A percentile compares a stretch with the other conserved stretches of the same genome.
These are phyloP conservation scores for Lobosporangium transversale DNA, from an alignment of 192 early-diverging fungal genomes.

Conservation along the genomic window DNA sequence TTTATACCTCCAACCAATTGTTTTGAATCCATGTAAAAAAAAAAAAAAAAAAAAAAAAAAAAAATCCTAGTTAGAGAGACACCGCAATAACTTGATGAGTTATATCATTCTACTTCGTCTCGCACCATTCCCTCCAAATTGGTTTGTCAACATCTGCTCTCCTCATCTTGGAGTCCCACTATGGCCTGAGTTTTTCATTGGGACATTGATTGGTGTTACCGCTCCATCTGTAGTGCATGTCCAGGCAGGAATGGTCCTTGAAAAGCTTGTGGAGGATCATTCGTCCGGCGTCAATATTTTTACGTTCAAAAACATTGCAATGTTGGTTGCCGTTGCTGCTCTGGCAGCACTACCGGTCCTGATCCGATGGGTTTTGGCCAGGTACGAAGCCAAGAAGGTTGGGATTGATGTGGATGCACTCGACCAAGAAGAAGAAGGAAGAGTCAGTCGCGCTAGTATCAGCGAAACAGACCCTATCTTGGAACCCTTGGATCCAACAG, in stretches of 20 bases:
- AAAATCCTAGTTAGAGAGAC: conserved; percentile 34
- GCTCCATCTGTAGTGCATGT: conserved; percentile 64
- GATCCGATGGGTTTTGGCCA: conserved; percentile 48
- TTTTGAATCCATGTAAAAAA: no score
- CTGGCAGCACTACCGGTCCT: conserved; percentile 60
- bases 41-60: no score
- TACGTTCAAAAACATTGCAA: conserved; percentile 58
- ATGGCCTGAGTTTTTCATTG: conserved; percentile 59
- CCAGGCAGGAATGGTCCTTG: conserved; percentile 65
- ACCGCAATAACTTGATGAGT: conserved; percentile 66
- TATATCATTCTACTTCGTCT: conserved; percentile 68
- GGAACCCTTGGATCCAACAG: conserved; percentile 48
- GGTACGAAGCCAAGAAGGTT: conserved; percentile 43
- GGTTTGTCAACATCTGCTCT: conserved; percentile 66
- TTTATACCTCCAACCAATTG: no score
- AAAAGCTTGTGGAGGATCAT: conserved; percentile 59
- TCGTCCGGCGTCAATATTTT: conserved; percentile 49
- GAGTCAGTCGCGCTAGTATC: neutral
- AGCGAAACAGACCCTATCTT: conserved; percentile 24
- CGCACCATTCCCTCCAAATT: conserved; percentile 68
- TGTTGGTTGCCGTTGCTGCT: conserved; percentile 56
- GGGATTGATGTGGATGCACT: conserved; percentile 29
- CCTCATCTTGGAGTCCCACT: conserved; percentile 66
- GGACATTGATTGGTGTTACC: conserved; percentile 66
- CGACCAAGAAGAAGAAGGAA: conserved; percentile 15